Evolutionary conservation across 106 monocot genomes (phyloP), one percentile per base, ranked within the genome.

Genomic region (Gastrodia elata): DNA sequence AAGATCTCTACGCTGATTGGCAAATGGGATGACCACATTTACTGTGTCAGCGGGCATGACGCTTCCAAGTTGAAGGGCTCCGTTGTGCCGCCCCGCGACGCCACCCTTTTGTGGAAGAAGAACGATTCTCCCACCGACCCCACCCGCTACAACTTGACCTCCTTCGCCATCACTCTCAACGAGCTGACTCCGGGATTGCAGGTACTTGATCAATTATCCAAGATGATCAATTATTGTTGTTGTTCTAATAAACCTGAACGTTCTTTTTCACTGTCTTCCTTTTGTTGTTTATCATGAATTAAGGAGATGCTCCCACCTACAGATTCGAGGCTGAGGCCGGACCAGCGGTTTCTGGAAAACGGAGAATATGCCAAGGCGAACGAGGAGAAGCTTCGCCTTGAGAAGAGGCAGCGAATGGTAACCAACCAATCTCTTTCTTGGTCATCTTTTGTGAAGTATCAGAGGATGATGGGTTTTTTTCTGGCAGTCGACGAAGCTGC

Each of bases 351-450:
- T 68, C 71, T 86, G 42, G 86, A 86, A 77, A 90, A 90, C 74
- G 90, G 90, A 18, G 82, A 87, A 46, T 84, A 86, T 82, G 90
- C 86, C 57, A 90, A 80, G 75, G 86, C 90, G 58, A 84, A 82
- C 74, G 56, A 55, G 36, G 86, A 90, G 44, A 90, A 90, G 65
- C 57, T 81, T 32, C 85, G 94, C 57, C 73, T 94, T 32, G 94
- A 94, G 80, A 83, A 67, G 79, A 82, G 94, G 69, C 94, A 94
- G 77, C 68, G 94, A 65, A 86, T 90, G 94, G 94, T 94, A 79
- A 13, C 35, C 35, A 6, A 37, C 52, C n/a, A n/a, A n/a, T 4
- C 24, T 26, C 8, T 9, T 2, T 32, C 32, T 61, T 33, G 27
- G 32, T 27, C 61, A 61, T 9, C 61, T 61, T 61, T 32, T 32